Evolutionary conservation across 2,329 filamentous ascomycete genomes (phyloP).

Genomic region (Botrytis squamosa): DNA sequence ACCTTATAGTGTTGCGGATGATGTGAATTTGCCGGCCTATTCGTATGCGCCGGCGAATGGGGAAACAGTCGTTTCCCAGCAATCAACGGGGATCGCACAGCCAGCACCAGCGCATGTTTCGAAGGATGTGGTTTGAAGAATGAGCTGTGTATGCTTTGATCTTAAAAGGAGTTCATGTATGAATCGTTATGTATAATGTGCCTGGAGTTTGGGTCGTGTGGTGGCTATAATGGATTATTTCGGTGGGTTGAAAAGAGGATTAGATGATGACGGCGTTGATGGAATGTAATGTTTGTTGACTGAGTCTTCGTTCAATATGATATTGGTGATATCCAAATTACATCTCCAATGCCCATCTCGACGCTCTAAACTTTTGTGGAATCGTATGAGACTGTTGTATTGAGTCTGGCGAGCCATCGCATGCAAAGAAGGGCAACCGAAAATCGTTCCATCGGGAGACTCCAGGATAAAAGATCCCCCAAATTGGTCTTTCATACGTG

Average conservation of each 20-base stretch:
- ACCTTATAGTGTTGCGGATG: background rate
- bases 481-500: constrained; percentile 57
- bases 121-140: background rate
- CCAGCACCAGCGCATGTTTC: background rate
- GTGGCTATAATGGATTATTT: background rate
- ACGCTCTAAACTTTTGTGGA: background rate
- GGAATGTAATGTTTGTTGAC: background rate
- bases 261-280: background rate
- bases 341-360: background rate
- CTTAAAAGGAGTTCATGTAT: background rate
- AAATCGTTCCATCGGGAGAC: background rate
- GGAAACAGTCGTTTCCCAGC: background rate
- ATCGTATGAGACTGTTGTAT: background rate
- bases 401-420: no score
- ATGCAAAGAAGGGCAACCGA: background rate
- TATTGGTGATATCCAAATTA: background rate
- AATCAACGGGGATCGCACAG: background rate
- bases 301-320: background rate
- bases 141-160: background rate
- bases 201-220: background rate
- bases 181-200: background rate
- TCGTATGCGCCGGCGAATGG: background rate
- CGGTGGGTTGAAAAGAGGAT: background rate
- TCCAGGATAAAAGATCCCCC: no score
- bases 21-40: constrained; percentile 1